Evolutionary conservation across 306 rosid genomes (phyloP), one percentile per base, ranked within the genome.

Genomic region (Cucumis sativus): DNA sequence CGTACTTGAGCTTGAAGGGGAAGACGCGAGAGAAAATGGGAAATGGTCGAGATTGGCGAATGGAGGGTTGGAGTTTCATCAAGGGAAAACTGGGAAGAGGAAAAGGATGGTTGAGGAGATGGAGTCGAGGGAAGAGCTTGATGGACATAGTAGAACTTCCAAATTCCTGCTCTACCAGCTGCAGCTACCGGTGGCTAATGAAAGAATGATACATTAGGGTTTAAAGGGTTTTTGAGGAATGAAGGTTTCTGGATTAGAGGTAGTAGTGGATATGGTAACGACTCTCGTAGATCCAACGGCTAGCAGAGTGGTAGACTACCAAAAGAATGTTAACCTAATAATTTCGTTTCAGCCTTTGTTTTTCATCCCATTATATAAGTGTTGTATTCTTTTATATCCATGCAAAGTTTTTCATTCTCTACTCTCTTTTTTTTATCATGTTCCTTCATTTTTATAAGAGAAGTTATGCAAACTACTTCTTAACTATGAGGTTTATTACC

Each of bases 81-180:
- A 87, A 49, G 13, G 87, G 75, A 82, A 64, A 82, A 75, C 77
- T 84, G 23, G 89, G 87, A 10, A 92, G 65, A 33, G 79, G 88
- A 63, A 84, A 77, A 79, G 84, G 52, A n/a, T 78, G 80, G 47
- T 82, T 84, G 54, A 91, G 85, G 67, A 89, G 85, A 69, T 88
- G 94, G 21, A 92, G 62, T 10, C 88, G 95, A 12, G 94, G 89
- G 6, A 91, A 60, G 70, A 92, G 82, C 43, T 87, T 88, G 33
- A 84, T 41, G 76, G 89, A 93, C 91, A 90, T 92, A 3, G 63
- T 65, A 7, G 68, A 54, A 52, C 11, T 56, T 54, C 54, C 66
- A 21, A 58, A 49, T 45, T 61, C 58, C 51, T 57, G 37, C 45
- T 23, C 2, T 1, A 55, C 18, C 59, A 18, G 43, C 5, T 30